Conservation (phyloP, 1,284 basidiomycete genomes). For the Naganishia albida region DNA sequence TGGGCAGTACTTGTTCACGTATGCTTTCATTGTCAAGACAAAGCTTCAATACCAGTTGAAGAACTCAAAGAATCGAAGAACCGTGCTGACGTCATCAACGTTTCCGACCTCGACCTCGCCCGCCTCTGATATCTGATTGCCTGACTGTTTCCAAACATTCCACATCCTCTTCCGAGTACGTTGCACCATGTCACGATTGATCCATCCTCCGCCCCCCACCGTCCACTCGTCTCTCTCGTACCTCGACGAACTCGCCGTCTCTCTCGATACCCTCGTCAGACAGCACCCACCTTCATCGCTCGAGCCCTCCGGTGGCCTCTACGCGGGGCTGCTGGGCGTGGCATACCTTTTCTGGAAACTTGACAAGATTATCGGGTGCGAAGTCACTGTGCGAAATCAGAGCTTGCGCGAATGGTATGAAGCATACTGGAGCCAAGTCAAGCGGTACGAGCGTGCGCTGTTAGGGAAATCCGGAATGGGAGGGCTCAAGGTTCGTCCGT, state of each 20-base stretch:
- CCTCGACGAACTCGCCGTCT: neutral
- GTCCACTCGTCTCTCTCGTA: too few species aligned
- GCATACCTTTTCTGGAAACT: conserved; percentile 14
- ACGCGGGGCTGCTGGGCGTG: conserved; percentile 13
- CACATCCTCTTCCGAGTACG: too few species aligned
- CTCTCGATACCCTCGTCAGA: conserved; percentile 1
- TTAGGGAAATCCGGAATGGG: neutral
- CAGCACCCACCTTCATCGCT: conserved; percentile 9
- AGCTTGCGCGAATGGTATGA: neutral
- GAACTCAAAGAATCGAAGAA: too few species aligned
- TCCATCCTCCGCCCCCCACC: too few species aligned
- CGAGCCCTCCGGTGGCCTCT: conserved; percentile 20
- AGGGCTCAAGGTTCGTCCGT: neutral
- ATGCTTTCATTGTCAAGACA: too few species aligned
- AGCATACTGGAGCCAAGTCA: conserved; percentile 3
- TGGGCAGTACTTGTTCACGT: too few species aligned
- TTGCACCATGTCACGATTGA: too few species aligned
- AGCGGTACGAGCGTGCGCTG: neutral
- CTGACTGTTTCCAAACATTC: too few species aligned
- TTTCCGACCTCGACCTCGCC: too few species aligned
- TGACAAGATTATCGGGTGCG: neutral
- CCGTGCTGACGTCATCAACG: too few species aligned
- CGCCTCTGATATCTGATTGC: too few species aligned
- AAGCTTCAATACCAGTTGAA: too few species aligned
- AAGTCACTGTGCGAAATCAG: neutral